Conservation (phyloP, 1,284 basidiomycete genomes). For the Dichomitus squalens region DNA sequence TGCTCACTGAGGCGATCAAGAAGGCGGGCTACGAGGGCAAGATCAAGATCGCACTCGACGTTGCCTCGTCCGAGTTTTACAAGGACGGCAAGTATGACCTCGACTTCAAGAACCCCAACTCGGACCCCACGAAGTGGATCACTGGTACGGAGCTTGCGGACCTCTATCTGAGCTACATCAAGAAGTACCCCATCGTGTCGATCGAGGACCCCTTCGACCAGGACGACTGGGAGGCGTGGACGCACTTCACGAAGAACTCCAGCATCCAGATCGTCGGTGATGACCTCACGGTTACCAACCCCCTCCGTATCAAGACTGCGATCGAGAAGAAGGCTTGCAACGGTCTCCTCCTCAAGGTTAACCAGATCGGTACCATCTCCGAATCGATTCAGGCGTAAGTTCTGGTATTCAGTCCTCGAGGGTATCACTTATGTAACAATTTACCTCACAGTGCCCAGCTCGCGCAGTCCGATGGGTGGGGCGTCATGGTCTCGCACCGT, state of each 20-base stretch:
- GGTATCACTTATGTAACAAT: not conserved
- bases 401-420: not conserved
- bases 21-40: conserved; percentile 98
- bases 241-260: conserved; percentile 81
- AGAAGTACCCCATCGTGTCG: conserved; percentile 96
- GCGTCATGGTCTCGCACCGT: conserved; percentile 99
- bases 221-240: conserved; percentile 99
- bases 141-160: conserved; percentile 92
- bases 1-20: conserved; percentile 94
- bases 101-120: conserved; percentile 99
- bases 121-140: conserved; percentile 96
- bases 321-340: conserved; percentile 99
- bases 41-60: conserved; percentile 98
- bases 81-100: conserved; percentile 99
- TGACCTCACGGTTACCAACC: conserved; percentile 99
- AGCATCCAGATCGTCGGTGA: conserved; percentile 95
- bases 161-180: conserved; percentile 84
- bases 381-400: conserved; percentile 91
- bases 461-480: conserved; percentile 96
- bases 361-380: conserved; percentile 99
- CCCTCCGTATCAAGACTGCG: conserved; percentile 96
- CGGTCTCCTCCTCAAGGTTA: conserved; percentile 97
- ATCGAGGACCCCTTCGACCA: conserved; percentile 99
- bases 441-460: conserved; percentile 80
- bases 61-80: conserved; percentile 99